These are phyloP conservation scores for Suillus sp. DNA, from an alignment of 768 basidiomycete species.

Conservation along the genomic window DNA sequence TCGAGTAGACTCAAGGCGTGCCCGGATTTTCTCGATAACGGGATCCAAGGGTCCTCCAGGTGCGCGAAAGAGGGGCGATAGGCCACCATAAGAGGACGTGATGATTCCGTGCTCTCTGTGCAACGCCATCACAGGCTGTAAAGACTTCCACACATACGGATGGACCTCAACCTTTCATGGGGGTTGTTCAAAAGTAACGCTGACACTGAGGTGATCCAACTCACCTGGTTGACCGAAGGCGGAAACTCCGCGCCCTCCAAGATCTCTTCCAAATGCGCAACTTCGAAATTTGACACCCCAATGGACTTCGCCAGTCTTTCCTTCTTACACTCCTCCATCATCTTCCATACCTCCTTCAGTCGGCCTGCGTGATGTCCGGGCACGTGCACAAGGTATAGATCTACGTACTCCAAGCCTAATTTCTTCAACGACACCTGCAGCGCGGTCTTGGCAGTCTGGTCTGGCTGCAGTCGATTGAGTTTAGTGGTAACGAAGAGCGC, in stretches of 20 bases:
- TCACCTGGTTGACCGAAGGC: slow-evolving; percentile 74
- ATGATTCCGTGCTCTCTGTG: slow-evolving; percentile 24
- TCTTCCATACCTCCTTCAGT: slow-evolving; percentile 49
- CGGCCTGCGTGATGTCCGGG: slow-evolving; percentile 24
- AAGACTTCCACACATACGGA: slow-evolving; percentile 52
- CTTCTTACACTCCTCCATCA: slow-evolving; percentile 56
- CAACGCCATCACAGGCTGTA: slow-evolving; percentile 24
- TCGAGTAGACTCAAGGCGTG: slow-evolving; percentile 19
- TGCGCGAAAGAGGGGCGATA: slow-evolving; percentile 12
- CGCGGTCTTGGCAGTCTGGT: slow-evolving; percentile 43
- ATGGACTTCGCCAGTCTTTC: slow-evolving; percentile 45
- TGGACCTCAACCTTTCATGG: slow-evolving; percentile 59
- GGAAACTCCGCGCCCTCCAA: slow-evolving; percentile 52
- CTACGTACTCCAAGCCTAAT: slow-evolving; percentile 41
- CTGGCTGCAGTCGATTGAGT: slow-evolving; percentile 47
- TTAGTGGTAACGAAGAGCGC: slow-evolving; percentile 58
- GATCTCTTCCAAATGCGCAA: slow-evolving; percentile 53
- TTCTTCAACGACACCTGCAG: slow-evolving; percentile 24
- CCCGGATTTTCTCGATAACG: slow-evolving; percentile 29
- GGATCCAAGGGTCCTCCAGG: slow-evolving; percentile 24
- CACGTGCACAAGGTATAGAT: slow-evolving; percentile 49
- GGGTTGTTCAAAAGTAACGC: not conserved
- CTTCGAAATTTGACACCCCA: slow-evolving; percentile 69
- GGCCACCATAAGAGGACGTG: slow-evolving; percentile 35
- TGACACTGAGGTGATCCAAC: slow-evolving; percentile 4